Conservation (phyloP, 2,329 filamentous ascomycete genomes). For the Malbranchea cinnamomea region DNA sequence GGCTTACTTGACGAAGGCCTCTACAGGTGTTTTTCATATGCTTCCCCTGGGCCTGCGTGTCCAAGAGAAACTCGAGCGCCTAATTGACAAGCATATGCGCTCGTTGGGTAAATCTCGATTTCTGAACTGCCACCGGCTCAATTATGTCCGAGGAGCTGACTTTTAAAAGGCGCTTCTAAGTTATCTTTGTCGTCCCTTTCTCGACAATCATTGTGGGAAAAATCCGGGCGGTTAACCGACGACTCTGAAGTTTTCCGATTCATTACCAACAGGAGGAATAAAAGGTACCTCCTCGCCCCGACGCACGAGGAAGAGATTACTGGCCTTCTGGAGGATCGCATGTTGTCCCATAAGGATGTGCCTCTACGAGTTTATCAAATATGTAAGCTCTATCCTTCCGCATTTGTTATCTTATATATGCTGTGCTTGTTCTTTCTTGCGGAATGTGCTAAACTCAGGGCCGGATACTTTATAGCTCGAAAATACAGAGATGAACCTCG, state of each 20-base stretch:
- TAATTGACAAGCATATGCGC: conserved; percentile 84
- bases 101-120: conserved; percentile 41
- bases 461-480: conserved; percentile 54
- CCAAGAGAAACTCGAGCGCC: conserved; percentile 68
- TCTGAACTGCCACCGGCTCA: not conserved
- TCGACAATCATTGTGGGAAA: conserved; percentile 67
- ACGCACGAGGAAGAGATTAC: conserved; percentile 98
- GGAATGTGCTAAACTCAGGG: too few relatives aligned
- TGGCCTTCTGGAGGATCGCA: conserved; percentile 52
- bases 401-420: conserved; percentile 2
- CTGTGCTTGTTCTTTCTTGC: not conserved
- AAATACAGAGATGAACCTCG: conserved; percentile 92
- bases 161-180: conserved; percentile 55
- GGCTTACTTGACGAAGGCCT: conserved; percentile 40
- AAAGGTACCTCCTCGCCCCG: conserved; percentile 66
- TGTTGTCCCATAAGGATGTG: conserved; percentile 72
- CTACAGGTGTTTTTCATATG: conserved; percentile 84
- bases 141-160: conserved; percentile 9
- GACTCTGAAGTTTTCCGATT: conserved; percentile 51
- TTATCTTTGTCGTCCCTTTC: conserved; percentile 73
- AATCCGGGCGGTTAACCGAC: conserved; percentile 63
- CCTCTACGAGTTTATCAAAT: conserved; percentile 86
- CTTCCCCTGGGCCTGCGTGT: conserved; percentile 76
- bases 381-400: conserved; percentile 33
- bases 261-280: not conserved